phyloP scores from a whole-genome alignment of 345 rosid genomes.

The Sapria himalayana region DNA sequence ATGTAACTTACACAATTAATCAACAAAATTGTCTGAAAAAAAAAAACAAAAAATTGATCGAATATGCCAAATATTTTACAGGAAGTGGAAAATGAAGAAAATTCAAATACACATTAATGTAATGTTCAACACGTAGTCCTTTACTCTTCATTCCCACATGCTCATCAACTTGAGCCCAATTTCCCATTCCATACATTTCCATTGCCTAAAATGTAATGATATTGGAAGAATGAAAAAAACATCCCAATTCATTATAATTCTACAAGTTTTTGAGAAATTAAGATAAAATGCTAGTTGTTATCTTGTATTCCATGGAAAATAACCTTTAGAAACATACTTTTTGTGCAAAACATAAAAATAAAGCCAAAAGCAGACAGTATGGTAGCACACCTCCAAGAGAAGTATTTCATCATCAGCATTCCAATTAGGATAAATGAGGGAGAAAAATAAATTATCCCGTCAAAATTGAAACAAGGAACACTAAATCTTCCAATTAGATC shows the following conservation, averaged over 20 bases:
- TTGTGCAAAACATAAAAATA: constrained; percentile 1
- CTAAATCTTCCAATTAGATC: no score
- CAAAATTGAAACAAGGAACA: constrained; percentile 6
- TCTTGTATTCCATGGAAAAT: constrained; percentile 2
- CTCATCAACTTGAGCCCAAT: constrained; percentile 90
- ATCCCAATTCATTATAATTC: no score
- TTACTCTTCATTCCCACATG: constrained; percentile 96
- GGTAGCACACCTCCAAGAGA: constrained; percentile 57
- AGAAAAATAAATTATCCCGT: constrained; percentile 78
- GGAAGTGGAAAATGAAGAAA: constrained; percentile 87
- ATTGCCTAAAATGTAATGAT: constrained; percentile 85
- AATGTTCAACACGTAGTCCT: constrained; percentile 74
- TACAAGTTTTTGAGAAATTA: constrained; percentile 3
- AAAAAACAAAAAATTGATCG: constrained; percentile 2
- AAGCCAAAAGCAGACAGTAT: neutral
- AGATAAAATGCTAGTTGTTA: neutral
- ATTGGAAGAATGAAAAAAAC: no score
- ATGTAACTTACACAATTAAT: no score
- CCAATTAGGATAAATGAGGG: constrained; percentile 85
- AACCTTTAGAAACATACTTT: no score
- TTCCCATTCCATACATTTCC: constrained; percentile 93
- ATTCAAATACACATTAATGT: constrained; percentile 44
- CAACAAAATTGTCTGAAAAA: neutral
- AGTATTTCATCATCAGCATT: constrained; percentile 95
- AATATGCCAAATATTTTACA: constrained; percentile 20